Conservation (phyloP, 2,329 filamentous ascomycete genomes). For the Coniella lustricola region DNA sequence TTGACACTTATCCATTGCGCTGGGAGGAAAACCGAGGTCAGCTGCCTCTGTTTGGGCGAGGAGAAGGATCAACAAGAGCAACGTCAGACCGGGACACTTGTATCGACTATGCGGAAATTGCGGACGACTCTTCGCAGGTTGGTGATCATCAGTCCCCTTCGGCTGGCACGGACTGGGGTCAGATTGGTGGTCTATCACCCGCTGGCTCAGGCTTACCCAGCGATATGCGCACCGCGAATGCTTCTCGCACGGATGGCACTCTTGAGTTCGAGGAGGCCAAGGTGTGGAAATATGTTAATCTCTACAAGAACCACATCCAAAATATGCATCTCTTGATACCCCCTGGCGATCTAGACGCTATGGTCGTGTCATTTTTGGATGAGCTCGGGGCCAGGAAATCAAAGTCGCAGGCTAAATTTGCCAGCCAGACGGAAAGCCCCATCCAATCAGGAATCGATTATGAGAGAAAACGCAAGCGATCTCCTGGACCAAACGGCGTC, state of each 20-base stretch:
- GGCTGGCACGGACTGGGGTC: constrained; percentile 52
- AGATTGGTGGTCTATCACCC: constrained; percentile 45
- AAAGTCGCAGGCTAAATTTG: constrained; percentile 18
- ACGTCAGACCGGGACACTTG: constrained; percentile 38
- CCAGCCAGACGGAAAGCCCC: constrained; percentile 6
- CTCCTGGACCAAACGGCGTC: constrained; percentile 33
- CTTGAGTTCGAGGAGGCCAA: constrained; percentile 46
- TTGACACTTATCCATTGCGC: constrained; percentile 68
- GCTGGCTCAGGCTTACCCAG: constrained; percentile 25
- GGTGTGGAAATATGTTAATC: constrained; percentile 47
- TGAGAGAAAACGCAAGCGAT: constrained; percentile 50
- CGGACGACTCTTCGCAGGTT: constrained; percentile 35
- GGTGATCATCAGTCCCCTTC: constrained; percentile 48
- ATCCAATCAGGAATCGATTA: constrained; percentile 19
- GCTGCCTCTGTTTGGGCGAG: constrained; percentile 69
- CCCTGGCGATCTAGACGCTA: constrained; percentile 42
- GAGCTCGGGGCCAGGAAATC: constrained; percentile 31
- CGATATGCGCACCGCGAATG: constrained; percentile 30
- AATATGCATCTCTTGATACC: constrained; percentile 60
- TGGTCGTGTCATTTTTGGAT: constrained; percentile 47
- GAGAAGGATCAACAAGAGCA: constrained; percentile 53
- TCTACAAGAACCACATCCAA: constrained; percentile 54
- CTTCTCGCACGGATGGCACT: constrained; percentile 36
- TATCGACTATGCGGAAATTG: constrained; percentile 33
- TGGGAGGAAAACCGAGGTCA: constrained; percentile 68